These are phyloP conservation scores for Vanderwaltozyma verrucispora DNA, from an alignment of 805 yeast species.

Conservation along the genomic window DNA sequence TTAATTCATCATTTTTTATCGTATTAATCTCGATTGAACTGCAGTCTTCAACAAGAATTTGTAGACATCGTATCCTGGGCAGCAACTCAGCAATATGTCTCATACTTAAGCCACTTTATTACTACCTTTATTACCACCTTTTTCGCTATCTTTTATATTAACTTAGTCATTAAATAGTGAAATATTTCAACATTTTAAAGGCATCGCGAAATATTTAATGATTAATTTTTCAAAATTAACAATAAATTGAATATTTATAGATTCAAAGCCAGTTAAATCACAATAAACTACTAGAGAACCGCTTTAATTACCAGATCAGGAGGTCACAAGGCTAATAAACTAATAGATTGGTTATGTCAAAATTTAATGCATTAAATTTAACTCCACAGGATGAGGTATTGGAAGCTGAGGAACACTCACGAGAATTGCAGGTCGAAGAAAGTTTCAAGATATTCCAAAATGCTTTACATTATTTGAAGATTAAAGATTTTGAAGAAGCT, in stretches of 20 bases:
- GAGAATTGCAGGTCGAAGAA: conserved; percentile 84
- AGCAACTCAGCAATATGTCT: conserved; percentile 2
- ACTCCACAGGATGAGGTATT: conserved; percentile 56
- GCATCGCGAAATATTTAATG: background rate
- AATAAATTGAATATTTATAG: no score
- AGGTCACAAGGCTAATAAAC: no score
- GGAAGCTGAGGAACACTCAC: conserved; percentile 80
- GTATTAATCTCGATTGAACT: background rate
- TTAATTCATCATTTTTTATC: background rate
- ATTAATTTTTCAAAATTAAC: no score
- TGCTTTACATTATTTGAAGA: conserved; percentile 56
- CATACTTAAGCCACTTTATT: background rate
- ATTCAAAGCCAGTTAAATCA: no score
- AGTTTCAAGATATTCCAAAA: conserved; percentile 65
- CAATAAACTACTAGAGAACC: no score
- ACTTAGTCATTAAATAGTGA: background rate
- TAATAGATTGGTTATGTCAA: conserved; percentile 42
- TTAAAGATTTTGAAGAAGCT: conserved; percentile 39
- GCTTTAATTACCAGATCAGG: no score
- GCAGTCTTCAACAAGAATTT: conserved; percentile 10
- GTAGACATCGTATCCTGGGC: conserved; percentile 10
- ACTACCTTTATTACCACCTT: background rate
- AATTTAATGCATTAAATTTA: conserved; percentile 71
- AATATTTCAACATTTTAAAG: background rate
- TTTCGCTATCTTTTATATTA: background rate